These are phyloP conservation scores for Chlamydomonas asymmetrica DNA, from an alignment of 139 green algal species.

Conservation along the genomic window DNA sequence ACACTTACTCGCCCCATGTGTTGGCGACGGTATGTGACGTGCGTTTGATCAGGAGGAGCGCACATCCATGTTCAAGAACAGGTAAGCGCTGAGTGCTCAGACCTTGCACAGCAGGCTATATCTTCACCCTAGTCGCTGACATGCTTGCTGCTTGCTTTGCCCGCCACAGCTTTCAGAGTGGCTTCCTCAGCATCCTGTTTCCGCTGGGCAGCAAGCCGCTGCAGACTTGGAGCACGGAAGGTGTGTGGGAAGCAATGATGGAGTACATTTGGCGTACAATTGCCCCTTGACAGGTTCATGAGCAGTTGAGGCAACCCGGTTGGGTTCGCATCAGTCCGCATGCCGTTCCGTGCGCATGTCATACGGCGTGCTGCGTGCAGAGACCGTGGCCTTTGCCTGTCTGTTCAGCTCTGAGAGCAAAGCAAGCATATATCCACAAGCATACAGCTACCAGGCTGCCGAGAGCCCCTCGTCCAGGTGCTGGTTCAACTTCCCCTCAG, in stretches of 20 bases:
- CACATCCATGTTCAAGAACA: too few species aligned
- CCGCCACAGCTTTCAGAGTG: conserved; percentile 81
- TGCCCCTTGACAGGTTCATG: neutral
- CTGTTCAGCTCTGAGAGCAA: too few species aligned
- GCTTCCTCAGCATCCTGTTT: conserved; percentile 96
- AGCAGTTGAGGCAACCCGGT: too few species aligned
- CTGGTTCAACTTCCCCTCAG: neutral
- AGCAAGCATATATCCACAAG: neutral
- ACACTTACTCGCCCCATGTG: too few species aligned
- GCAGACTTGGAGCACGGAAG: conserved; percentile 93
- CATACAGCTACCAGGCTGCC: neutral
- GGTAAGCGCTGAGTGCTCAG: too few species aligned
- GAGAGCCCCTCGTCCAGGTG: neutral
- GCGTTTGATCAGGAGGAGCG: too few species aligned
- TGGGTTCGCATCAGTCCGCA: too few species aligned
- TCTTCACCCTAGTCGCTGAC: too few species aligned
- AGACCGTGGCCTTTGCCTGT: neutral
- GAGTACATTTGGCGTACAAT: too few species aligned
- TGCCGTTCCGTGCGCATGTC: neutral
- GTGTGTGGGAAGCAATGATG: too few species aligned
- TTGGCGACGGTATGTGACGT: too few species aligned
- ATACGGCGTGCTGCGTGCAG: conserved; percentile 1
- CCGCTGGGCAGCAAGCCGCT: conserved; percentile 94
- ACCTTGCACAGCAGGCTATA: too few species aligned
- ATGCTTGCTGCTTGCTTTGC: conserved; percentile 39